Evolutionary conservation across 768 basidiomycete genomes (phyloP).

Genomic region (Auricularia auricula-judae): DNA sequence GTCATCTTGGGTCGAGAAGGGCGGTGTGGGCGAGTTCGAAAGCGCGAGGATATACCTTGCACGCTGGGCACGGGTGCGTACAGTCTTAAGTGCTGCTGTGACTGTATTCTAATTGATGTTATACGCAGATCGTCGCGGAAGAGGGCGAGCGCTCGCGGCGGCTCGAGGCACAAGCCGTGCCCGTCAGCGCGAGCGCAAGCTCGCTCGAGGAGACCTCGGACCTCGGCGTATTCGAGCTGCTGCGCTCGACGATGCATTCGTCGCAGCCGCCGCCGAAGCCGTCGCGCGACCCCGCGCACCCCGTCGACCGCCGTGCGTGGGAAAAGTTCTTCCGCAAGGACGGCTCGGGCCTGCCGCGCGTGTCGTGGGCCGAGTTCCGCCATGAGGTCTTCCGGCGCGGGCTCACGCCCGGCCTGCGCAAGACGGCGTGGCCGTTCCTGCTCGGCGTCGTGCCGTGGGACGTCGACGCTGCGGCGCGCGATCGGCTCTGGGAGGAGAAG

Average conservation of each 20-base stretch:
- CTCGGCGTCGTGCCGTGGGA: constrained; percentile 81
- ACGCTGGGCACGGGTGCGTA: constrained; percentile 65
- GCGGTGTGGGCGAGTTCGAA: constrained; percentile 92
- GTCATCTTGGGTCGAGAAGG: constrained; percentile 86
- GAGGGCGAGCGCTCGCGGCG: constrained; percentile 87
- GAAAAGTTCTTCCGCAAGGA: constrained; percentile 64
- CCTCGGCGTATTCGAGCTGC: constrained; percentile 78
- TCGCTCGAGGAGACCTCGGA: constrained; percentile 56
- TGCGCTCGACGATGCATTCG: constrained; percentile 49
- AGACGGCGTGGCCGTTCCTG: constrained; percentile 83
- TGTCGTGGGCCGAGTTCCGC: constrained; percentile 59
- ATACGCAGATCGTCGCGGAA: constrained; percentile 67
- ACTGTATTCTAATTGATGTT: neutral
- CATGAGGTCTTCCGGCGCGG: constrained; percentile 69
- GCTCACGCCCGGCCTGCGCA: constrained; percentile 44
- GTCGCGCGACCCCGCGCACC: constrained; percentile 69
- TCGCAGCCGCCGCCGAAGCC: constrained; percentile 75
- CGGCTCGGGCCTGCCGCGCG: constrained; percentile 42
- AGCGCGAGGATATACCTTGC: constrained; percentile 93
- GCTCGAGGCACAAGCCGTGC: constrained; percentile 63
- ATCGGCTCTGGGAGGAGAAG: constrained; percentile 50
- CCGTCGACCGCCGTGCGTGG: constrained; percentile 68
- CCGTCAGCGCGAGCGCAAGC: constrained; percentile 33
- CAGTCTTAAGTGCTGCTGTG: constrained; percentile 6
- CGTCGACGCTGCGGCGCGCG: constrained; percentile 48